Evolutionary conservation across 2,329 filamentous ascomycete genomes (phyloP), one percentile per base, ranked within the genome.

Genomic region (Beauveria pseudobassiana): DNA sequence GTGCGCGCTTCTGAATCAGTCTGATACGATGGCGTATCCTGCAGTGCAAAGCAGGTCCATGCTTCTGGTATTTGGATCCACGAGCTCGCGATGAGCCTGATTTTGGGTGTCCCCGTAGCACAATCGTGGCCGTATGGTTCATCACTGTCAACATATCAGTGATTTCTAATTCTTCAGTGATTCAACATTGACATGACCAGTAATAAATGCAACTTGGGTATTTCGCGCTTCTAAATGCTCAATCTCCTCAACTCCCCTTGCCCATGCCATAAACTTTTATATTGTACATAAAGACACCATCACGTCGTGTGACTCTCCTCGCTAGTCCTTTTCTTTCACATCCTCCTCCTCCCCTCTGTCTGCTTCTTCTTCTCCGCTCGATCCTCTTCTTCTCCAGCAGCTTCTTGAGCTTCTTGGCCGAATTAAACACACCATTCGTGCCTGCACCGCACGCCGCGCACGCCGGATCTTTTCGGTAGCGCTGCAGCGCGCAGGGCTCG

Each of bases 381-480:
- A 62, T 85, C 82, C 78, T 80, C 74, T 91, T 91, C 77, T 82
- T 87, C 24, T 93, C 89, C 63, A 98, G 73, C 66, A 98, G 73
- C 72, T 89, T 90, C 72, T 88, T 89, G 68, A 98, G 71, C 67
- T 88, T 89, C 78, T 91, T 96, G 1, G 93, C 92, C 3, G 85
- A 83, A 72, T 96, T 96, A 70, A 98, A 98, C 0, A 96, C 90
- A 1, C 95, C 95, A 34, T 88, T 87, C 0, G 93, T 98, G 5
- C 91, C 90, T 1, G 87, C 81, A 1, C 91, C 90, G 72, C 95
- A 98, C 4, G 89, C 89, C 2, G 90, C 91, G 73, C 95, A 98
- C 3, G 85, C 86, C 4, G 93, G 93, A 68, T 93, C 91, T 71
- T 91, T 95, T 65, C 89, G 82, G 72, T 97, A 98, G 66, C 93